Percentiles rank a stretch among this genome's conserved stretches.
These are phyloP conservation scores for Chaetomium strumarium DNA, from an alignment of 2,329 filamentous ascomycete species.

Conservation along the genomic window DNA sequence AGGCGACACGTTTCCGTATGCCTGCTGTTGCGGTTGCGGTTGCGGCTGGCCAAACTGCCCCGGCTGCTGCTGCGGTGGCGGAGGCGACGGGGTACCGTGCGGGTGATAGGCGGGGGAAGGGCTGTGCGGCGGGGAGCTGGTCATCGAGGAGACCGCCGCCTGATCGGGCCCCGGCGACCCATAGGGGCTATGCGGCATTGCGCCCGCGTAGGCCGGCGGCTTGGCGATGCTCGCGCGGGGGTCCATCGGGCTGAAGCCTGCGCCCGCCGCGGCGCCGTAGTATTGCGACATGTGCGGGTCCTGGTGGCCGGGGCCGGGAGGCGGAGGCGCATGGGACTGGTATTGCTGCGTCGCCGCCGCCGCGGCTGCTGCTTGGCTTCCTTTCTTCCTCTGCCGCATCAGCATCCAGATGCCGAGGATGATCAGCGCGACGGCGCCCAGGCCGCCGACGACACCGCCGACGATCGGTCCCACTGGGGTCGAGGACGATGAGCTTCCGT, in stretches of 20 bases:
- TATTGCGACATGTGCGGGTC: constrained; percentile 13
- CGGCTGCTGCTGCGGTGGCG: neutral
- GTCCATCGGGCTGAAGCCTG: neutral
- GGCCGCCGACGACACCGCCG: constrained; percentile 30
- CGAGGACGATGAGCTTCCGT: constrained; percentile 2
- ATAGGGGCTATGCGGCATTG: constrained; percentile 14
- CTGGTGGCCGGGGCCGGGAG: neutral
- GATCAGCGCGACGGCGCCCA: constrained; percentile 28
- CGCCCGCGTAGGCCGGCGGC: constrained; percentile 6
- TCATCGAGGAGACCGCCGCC: neutral
- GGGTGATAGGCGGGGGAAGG: constrained; percentile 2
- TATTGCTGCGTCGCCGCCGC: neutral
- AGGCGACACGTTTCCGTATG: neutral
- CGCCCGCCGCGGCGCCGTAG: neutral
- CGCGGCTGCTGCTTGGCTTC: neutral
- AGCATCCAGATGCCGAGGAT: constrained; percentile 27
- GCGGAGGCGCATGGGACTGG: constrained; percentile 8
- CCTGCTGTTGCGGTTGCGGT: neutral
- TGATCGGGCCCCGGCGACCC: constrained; percentile 1
- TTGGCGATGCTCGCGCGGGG: constrained; percentile 5
- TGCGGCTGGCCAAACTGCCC: constrained; percentile 1
- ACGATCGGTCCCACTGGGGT: constrained; percentile 27
- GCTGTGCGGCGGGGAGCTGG: constrained; percentile 20
- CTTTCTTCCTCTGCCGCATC: constrained; percentile 22
- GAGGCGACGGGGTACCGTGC: constrained; percentile 12